Evolutionary conservation across 495 filamentous ascomycete genomes (phyloP).

Genomic region (Tetracladium marchalianum): DNA sequence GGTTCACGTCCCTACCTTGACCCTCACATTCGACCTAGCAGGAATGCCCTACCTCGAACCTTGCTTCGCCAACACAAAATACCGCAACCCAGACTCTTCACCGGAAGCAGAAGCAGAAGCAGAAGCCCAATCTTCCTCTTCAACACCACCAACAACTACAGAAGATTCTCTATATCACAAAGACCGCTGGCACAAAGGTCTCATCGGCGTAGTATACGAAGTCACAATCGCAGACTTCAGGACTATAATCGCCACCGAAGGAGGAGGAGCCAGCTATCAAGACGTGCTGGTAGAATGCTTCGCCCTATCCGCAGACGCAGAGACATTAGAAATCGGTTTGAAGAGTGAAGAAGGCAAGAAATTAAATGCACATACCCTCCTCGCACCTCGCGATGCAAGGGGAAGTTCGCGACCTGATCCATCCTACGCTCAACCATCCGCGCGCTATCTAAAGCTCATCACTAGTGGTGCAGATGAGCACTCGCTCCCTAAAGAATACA

Average conservation of each 20-base stretch:
- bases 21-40: slow-evolving; percentile 74
- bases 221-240: slow-evolving; percentile 73
- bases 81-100: slow-evolving; percentile 34
- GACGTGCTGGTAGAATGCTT: slow-evolving; percentile 74
- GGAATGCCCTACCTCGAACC: slow-evolving; percentile 84
- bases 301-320: slow-evolving; percentile 39
- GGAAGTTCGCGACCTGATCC: slow-evolving; percentile 43
- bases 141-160: slow-evolving; percentile 10
- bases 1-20: slow-evolving; percentile 68
- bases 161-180: slow-evolving; percentile 28
- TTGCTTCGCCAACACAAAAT: slow-evolving; percentile 76
- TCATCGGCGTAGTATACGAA: slow-evolving; percentile 93
- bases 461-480: slow-evolving; percentile 68
- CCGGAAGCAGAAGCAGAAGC: slow-evolving; percentile 13
- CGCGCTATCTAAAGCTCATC: slow-evolving; percentile 72
- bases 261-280: slow-evolving; percentile 69
- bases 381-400: slow-evolving; percentile 1
- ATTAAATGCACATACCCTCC: slow-evolving; percentile 38
- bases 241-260: slow-evolving; percentile 82
- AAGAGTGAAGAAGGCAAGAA: neutral
- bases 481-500: slow-evolving; percentile 64
- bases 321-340: neutral
- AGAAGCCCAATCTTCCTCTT: slow-evolving; percentile 27
- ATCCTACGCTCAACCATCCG: slow-evolving; percentile 69
- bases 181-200: slow-evolving; percentile 59